Evolutionary conservation across 2,329 filamentous ascomycete species (phyloP).

Genomic region (Microdochium nivale): DNA sequence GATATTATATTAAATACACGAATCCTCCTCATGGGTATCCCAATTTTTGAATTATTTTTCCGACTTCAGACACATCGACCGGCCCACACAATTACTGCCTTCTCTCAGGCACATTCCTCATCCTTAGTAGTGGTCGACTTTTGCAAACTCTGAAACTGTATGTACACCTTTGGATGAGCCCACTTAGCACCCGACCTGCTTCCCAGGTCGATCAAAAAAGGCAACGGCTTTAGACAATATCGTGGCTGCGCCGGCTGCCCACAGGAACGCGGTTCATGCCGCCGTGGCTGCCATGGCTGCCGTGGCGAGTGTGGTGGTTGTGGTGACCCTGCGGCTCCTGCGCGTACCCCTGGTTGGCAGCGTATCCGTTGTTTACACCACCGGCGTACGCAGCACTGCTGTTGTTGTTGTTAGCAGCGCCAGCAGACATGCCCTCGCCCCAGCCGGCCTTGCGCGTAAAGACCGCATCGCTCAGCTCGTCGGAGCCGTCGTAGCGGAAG

Average conservation of each 20-base stretch:
- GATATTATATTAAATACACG: too few relatives aligned
- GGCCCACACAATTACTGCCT: too few relatives aligned
- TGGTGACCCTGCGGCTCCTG: too few relatives aligned
- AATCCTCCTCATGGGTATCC: too few relatives aligned
- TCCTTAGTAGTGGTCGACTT: too few relatives aligned
- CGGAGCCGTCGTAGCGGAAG: conserved; percentile 38
- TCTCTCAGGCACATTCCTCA: too few relatives aligned
- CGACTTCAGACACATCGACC: too few relatives aligned
- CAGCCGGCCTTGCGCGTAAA: conserved; percentile 54
- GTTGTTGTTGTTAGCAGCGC: conserved; percentile 8
- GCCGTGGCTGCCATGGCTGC: not conserved
- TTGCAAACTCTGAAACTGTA: too few relatives aligned
- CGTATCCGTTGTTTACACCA: conserved; percentile 5
- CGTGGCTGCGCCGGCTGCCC: not conserved
- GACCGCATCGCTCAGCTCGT: conserved; percentile 42
- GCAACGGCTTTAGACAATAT: not conserved
- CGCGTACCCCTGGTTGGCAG: not conserved
- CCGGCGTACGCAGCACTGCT: conserved; percentile 6
- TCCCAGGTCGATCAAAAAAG: not conserved
- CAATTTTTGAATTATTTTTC: too few relatives aligned
- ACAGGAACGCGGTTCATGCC: not conserved
- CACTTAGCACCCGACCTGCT: too few relatives aligned
- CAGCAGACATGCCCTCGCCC: conserved; percentile 34
- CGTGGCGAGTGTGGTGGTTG: not conserved
- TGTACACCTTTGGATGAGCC: too few relatives aligned